These are phyloP conservation scores for Zygotorulaspora sp. DNA, from an alignment of 805 yeast species.

Conservation along the genomic window DNA sequence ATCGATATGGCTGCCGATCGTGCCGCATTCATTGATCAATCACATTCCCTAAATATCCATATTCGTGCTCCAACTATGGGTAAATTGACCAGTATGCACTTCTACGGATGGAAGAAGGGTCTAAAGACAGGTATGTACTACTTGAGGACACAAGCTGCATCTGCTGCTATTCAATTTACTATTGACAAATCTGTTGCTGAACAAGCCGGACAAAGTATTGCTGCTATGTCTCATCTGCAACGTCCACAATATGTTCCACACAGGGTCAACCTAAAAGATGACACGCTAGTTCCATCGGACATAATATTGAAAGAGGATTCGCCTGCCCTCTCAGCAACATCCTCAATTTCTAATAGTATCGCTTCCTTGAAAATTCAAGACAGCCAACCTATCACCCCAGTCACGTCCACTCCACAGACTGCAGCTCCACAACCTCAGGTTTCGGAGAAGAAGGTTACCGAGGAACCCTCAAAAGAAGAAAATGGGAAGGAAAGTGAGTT, in stretches of 20 bases:
- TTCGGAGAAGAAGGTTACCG: constrained; percentile 41
- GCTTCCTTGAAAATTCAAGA: constrained; percentile 39
- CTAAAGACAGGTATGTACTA: constrained; percentile 98
- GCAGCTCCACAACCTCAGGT: constrained; percentile 32
- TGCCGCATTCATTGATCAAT: constrained; percentile 81
- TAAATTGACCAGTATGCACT: constrained; percentile 95
- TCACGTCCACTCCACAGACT: constrained; percentile 29
- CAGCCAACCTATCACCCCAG: constrained; percentile 31
- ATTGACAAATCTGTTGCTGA: constrained; percentile 88
- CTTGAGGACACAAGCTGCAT: constrained; percentile 94
- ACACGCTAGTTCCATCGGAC: constrained; percentile 12
- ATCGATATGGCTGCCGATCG: constrained; percentile 83
- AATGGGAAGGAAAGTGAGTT: constrained; percentile 36
- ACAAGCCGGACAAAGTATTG: constrained; percentile 59
- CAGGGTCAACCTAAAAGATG: constrained; percentile 17
- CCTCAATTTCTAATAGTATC: constrained; percentile 39
- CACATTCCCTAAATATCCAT: constrained; percentile 88
- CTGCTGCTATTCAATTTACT: constrained; percentile 93
- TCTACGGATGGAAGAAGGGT: constrained; percentile 98
- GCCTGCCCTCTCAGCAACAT: constrained; percentile 36
- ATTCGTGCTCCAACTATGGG: constrained; percentile 91
- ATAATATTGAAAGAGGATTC: constrained; percentile 29
- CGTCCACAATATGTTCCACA: constrained; percentile 39
- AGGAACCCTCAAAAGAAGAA: constrained; percentile 27
- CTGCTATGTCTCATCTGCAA: constrained; percentile 35